Percentiles rank a stretch among this genome's conserved stretches.
phyloP scores from a whole-genome alignment of 2,329 filamentous ascomycete species.

The Alternaria ethzedia region DNA sequence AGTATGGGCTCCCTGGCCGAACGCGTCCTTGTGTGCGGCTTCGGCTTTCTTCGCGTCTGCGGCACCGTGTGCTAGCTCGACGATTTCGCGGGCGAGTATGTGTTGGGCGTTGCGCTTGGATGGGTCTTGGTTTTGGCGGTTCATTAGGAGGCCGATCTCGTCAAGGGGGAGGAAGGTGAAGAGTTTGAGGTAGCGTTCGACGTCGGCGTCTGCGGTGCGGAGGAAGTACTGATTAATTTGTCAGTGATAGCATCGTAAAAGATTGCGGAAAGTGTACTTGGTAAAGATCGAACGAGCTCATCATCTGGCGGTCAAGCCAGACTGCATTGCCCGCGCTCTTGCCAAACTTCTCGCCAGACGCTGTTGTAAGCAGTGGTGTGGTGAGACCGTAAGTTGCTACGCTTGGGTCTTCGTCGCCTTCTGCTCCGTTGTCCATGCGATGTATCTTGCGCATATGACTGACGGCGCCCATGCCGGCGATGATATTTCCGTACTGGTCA shows the following conservation, averaged over 20 bases:
- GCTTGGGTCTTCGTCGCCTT: slow-evolving; percentile 44
- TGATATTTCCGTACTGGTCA: slow-evolving; percentile 96
- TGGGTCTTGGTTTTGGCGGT: slow-evolving; percentile 70
- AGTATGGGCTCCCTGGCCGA: slow-evolving; percentile 37
- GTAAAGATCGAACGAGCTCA: slow-evolving; percentile 84
- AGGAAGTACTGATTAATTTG: slow-evolving; percentile 73
- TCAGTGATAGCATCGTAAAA: not conserved
- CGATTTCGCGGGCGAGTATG: slow-evolving; percentile 78
- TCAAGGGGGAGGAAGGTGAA: slow-evolving; percentile 85
- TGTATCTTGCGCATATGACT: slow-evolving; percentile 68
- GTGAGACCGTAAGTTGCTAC: slow-evolving; percentile 79
- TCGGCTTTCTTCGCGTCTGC: slow-evolving; percentile 69
- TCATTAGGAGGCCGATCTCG: slow-evolving; percentile 72
- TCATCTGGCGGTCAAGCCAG: slow-evolving; percentile 86
- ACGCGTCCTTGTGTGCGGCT: slow-evolving; percentile 60
- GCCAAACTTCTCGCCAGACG: slow-evolving; percentile 87
- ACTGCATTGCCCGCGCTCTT: slow-evolving; percentile 94
- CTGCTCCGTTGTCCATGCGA: slow-evolving; percentile 12
- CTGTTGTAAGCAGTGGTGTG: slow-evolving; percentile 84
- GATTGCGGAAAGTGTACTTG: slow-evolving; percentile 54
- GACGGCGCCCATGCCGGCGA: slow-evolving; percentile 84
- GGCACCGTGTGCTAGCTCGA: slow-evolving; percentile 77
- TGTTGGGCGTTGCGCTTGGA: slow-evolving; percentile 82
- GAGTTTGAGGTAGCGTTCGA: slow-evolving; percentile 82
- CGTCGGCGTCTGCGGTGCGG: slow-evolving; percentile 78